Base-by-base conservation (phyloP, 2,329 filamentous ascomycete species). In the Ustilaginoidea virens region DNA sequence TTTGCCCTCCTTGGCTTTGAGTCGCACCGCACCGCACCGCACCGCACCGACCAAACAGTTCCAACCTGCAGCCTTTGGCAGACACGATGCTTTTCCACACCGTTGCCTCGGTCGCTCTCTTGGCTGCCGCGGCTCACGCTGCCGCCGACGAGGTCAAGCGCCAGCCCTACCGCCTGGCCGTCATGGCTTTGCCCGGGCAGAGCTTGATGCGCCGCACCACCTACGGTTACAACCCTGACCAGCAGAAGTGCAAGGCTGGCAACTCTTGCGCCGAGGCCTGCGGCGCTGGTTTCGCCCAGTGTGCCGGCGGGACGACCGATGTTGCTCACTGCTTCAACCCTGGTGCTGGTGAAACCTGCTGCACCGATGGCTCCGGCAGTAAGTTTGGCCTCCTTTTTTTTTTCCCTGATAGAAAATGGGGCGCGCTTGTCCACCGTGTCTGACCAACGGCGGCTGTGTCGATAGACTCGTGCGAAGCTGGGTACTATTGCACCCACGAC, bases 401-500 rank as follows among this genome's bases (percentile, higher is more conserved):
- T 13, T 18, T 11, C 16, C 5, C 10, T 28, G 27, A n/a, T n/a
- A n/a, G n/a, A n/a, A n/a, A n/a, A n/a, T n/a, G n/a, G n/a, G n/a
- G n/a, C n/a, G n/a, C n/a, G n/a, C n/a, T n/a, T n/a, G n/a, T n/a
- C n/a, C n/a, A n/a, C n/a, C n/a, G n/a, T n/a, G n/a, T n/a, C n/a
- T n/a, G n/a, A n/a, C n/a, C n/a, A n/a, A n/a, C n/a, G n/a, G n/a
- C n/a, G n/a, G 17, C 17, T 13, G 17, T 27, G 29, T 20, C 7
- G 5, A 17, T 29, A 74, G 69, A 70, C 49, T 68, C 70, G 18
- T 77, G 72, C 47, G 61, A 69, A 18, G 47, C 52, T 11, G 69
- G 67, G 28, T 77, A 66, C 56, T 76, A 67, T 58, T 77, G 73
- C 55, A 61, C 67, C n/a, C 55, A 62, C 39, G 62, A 73, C 44